These are phyloP conservation scores for Phyllostachys edulis DNA, from an alignment of 176 grass and related monocot genomes.

Conservation along the genomic window DNA sequence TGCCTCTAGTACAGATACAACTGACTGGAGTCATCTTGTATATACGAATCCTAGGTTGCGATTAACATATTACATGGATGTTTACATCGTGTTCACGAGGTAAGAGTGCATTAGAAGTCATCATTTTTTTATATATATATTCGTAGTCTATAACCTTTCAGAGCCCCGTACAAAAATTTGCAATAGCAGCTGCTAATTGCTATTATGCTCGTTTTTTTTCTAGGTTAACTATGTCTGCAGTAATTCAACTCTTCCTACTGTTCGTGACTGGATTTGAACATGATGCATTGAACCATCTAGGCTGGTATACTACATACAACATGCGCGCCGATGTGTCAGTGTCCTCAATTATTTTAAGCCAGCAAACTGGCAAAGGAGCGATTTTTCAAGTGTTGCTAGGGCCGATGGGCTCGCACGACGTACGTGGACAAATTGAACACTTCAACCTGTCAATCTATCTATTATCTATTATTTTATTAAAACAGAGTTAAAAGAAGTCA, in stretches of 20 bases:
- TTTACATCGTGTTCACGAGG: neutral
- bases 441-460: neutral
- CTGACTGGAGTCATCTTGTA: neutral
- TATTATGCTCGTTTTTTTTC: neutral
- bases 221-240: neutral
- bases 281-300: neutral
- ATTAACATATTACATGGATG: neutral
- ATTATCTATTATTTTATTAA: too few species aligned
- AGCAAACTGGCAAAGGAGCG: neutral
- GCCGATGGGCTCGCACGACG: neutral
- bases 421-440: neutral
- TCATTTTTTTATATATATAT: neutral
- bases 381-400: neutral
- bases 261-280: neutral
- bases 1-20: neutral
- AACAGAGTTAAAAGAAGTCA: too few species aligned
- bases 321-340: neutral
- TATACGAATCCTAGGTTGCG: neutral
- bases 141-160: neutral
- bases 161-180: neutral
- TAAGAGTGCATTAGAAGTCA: neutral
- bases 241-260: neutral
- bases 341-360: neutral
- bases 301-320: neutral
- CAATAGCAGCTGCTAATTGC: neutral